Evolutionary conservation across 768 basidiomycete species (phyloP), one percentile per base, ranked within the genome.

Genomic region (Mycena filopes): DNA sequence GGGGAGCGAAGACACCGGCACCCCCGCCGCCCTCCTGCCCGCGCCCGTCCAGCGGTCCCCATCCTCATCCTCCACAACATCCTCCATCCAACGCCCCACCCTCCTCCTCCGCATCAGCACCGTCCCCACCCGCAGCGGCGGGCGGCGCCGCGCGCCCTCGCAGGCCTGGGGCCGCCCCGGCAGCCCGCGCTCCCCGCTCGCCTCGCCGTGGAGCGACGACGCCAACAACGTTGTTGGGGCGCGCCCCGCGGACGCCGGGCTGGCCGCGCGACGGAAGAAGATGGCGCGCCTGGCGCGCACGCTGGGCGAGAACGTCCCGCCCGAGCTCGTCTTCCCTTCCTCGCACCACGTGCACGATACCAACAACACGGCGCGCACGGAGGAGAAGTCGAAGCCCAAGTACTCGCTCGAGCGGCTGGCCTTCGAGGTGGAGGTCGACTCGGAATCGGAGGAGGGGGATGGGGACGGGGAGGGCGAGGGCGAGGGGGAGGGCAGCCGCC

Each of bases 101-200:
- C 42, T 68, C n/a, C 49, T 68, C n/a, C 57, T 68, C 42, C 67
- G 67, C 41, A 56, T 68, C 45, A 60, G 51, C 57, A 63, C 61
- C 51, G 26, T 31, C 25, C 48, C 62, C 1, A 15, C 28, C 7
- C 21, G 26, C 23, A 5, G 26, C 11, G 45, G 28, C n/a, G 46
- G 48, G 29, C 45, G 31, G 29, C 45, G 25, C 18, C 54, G 51
- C 47, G 1, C 65, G 4, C 31, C n/a, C 25, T 68, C 67, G n/a
- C 58, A 60, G 26, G 45, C 53, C 1, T 59, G 60, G 56, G 66
- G 61, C 26, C 61, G 61, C 15, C 66, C 66, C 36, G 21, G 25
- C 16, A 16, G 21, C 8, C 18, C 26, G 10, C 36, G 11, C 26
- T 46, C 47, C 1, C 45, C 50, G 18, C 4, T 55, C n/a, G n/a